phyloP scores from a whole-genome alignment of 805 yeast species.

The Priceomyces haplophilus region DNA sequence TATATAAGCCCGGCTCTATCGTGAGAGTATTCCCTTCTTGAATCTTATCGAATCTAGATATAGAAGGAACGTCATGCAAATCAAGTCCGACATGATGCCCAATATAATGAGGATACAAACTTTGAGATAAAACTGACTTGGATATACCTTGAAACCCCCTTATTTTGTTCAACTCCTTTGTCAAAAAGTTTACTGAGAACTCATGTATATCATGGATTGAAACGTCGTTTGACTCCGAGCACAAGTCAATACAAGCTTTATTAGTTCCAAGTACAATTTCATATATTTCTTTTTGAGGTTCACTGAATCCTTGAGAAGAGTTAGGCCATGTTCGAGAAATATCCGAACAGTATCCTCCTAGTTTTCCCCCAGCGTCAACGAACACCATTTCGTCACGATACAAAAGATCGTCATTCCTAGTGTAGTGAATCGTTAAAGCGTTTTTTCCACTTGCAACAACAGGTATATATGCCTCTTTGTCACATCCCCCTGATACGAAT shows the following conservation, averaged over 20 bases:
- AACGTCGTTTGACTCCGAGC: constrained; percentile 50
- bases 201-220: constrained; percentile 77
- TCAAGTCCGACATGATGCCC: constrained; percentile 96
- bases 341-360: constrained; percentile 94
- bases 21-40: constrained; percentile 80
- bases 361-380: constrained; percentile 91
- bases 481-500: constrained; percentile 86
- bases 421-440: constrained; percentile 89
- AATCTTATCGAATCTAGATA: constrained; percentile 54
- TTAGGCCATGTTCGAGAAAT: constrained; percentile 97
- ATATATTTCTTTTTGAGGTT: constrained; percentile 80
- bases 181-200: constrained; percentile 56
- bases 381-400: constrained; percentile 77
- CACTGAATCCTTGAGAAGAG: constrained; percentile 62
- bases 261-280: constrained; percentile 85
- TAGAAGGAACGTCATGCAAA: constrained; percentile 75
- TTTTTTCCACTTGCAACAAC: constrained; percentile 94
- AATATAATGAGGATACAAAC: constrained; percentile 84
- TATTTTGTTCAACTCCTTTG: constrained; percentile 62
- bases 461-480: constrained; percentile 85
- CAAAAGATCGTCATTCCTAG: constrained; percentile 82
- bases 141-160: constrained; percentile 58
- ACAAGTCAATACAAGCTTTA: constrained; percentile 67
- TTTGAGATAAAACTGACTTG: constrained; percentile 49
- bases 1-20: constrained; percentile 92